Evolutionary conservation across 2,329 filamentous ascomycete species (phyloP).

Genomic region (Aspergillus amoenus): DNA sequence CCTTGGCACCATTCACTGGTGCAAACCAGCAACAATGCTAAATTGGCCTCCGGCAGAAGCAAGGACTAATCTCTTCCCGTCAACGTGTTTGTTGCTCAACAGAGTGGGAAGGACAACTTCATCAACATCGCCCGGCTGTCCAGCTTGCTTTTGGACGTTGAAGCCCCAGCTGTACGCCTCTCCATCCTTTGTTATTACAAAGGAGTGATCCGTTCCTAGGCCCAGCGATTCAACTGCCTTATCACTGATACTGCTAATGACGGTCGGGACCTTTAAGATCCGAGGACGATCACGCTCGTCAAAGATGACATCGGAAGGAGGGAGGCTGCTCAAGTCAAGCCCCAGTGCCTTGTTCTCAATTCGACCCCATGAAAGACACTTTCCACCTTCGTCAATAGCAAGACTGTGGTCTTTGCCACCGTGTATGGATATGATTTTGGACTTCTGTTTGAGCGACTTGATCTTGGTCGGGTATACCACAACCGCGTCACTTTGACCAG

Average conservation of each 20-base stretch:
- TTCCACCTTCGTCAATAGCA: slow-evolving; percentile 14
- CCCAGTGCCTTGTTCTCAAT: slow-evolving; percentile 24
- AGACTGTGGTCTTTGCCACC: slow-evolving; percentile 25
- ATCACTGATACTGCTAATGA: slow-evolving; percentile 2
- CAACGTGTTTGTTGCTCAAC: slow-evolving; percentile 70
- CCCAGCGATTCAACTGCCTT: slow-evolving; percentile 5
- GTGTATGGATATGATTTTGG: slow-evolving; percentile 8
- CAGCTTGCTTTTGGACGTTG: slow-evolving; percentile 78
- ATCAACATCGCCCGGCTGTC: slow-evolving; percentile 31
- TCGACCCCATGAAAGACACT: slow-evolving; percentile 23
- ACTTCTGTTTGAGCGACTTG: slow-evolving; percentile 5
- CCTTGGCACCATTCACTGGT: not conserved
- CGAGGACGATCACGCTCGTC: slow-evolving; percentile 13
- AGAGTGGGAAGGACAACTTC: slow-evolving; percentile 69
- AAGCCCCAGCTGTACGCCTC: slow-evolving; percentile 74
- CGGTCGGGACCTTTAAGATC: slow-evolving; percentile 17
- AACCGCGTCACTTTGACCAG: slow-evolving; percentile 53
- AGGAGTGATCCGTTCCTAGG: slow-evolving; percentile 63
- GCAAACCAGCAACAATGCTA: slow-evolving; percentile 17
- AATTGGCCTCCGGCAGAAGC: slow-evolving; percentile 77
- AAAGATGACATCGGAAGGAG: slow-evolving; percentile 10
- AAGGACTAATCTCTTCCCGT: slow-evolving; percentile 66
- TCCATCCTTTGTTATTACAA: slow-evolving; percentile 65
- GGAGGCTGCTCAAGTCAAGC: slow-evolving; percentile 9
- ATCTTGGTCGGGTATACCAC: slow-evolving; percentile 17